Base-by-base conservation (phyloP, 176 grass and related monocot species). In the Carex cristatella region DNA sequence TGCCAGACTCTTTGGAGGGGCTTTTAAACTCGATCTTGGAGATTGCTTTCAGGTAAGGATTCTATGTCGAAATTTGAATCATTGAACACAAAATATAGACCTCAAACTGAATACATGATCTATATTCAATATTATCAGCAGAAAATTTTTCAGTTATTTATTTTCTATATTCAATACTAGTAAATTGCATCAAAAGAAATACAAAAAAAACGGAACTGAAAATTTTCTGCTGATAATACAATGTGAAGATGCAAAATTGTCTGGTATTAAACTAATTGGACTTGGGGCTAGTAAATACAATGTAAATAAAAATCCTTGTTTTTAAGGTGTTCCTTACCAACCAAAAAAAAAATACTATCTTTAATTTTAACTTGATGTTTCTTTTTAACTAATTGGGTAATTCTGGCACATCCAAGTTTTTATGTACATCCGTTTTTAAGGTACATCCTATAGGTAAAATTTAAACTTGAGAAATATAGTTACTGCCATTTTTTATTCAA, bases 1-100 rank as follows among this genome's bases (percentile, higher is more conserved):
- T 2, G 87, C 92, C 2, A 83, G 51, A 84, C 88, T 91, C 3
- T 28, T 86, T 1, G 32, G 85, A 18, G 85, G 58, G 4, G 88
- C 88, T 37, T 86, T 93, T 23, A 62, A 91, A 4, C 89, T 91
- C 9, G 89, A 97, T 60, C 53, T 93, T 23, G 89, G 94, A 19
- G 89, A 94, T 18, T 44, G 83, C 19, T 61, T 94, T 27, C 80
- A 93, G 87, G 92, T 80, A 85, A 51, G 40, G 14, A 67, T 81
- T 63, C 19, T 33, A 61, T 81, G 7, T 15, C 44, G 30, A 76
- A 62, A 62, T 67, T 82, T 61, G 14, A 38, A 76, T 19, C 18
- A 76, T 42, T 70, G 35, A 18, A 16, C 35, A 42, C 13, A 70
- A 6, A 51, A 10, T 51, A 51, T 51, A 51, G 48, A 9, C 48